These are phyloP conservation scores for Cicer pinnatifidum DNA, from an alignment of 306 rosid species.

Conservation along the genomic window DNA sequence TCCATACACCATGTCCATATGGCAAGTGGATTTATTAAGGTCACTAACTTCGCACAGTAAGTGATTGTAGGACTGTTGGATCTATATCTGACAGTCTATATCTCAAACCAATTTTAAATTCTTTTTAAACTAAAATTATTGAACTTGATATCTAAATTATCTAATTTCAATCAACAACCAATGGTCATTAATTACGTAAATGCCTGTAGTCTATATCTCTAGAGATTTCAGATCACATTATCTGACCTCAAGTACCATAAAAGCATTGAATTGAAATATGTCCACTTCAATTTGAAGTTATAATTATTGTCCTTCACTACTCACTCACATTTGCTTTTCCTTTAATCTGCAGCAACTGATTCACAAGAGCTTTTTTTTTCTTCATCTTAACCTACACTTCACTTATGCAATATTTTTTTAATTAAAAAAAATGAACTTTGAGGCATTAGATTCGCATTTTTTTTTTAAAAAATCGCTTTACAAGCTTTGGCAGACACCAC, in stretches of 20 bases:
- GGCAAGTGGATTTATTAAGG: no score
- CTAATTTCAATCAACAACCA: no score
- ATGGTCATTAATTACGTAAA: no score
- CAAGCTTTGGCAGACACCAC: neutral
- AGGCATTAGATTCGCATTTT: neutral
- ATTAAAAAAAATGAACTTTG: neutral
- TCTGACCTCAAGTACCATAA: constrained; percentile 1
- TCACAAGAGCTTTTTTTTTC: neutral
- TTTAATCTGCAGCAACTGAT: neutral
- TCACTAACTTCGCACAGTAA: no score
- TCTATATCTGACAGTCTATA: no score
- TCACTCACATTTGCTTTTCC: neutral
- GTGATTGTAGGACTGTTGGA: no score
- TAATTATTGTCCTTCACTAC: constrained; percentile 1
- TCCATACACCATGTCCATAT: neutral
- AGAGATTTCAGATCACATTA: neutral
- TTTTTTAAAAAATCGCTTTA: no score
- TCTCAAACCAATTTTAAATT: no score
- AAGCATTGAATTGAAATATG: neutral
- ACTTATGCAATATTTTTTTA: neutral
- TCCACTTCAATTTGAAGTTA: constrained; percentile 10
- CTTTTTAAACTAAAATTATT: no score
- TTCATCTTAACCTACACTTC: neutral
- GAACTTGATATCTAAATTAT: no score
- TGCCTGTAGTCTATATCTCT: no score